Base-by-base conservation (phyloP, 345 rosid genomes). In the Gossypium stocksii region DNA sequence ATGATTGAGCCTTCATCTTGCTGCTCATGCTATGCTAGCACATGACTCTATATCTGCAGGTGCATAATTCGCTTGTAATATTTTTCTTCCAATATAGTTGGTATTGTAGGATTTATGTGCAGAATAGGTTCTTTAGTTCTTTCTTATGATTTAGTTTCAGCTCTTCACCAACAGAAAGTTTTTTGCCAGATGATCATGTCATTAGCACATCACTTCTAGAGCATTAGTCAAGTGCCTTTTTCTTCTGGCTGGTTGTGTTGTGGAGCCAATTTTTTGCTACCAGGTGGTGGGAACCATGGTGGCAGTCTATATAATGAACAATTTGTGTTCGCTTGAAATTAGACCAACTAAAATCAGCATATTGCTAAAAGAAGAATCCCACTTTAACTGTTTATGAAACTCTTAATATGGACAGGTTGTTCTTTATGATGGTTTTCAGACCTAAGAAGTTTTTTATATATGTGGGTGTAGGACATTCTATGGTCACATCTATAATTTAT, bases 341-440 rank as follows among this genome's bases (percentile, higher is more conserved):
- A 66, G 14, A 10, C 29, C 25, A 70, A 12, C 27, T 70, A 60
- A 22, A 66, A 66, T 25, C 46, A 66, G 53, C 56, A 62, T 73
- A 60, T 38, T 73, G 60, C 61, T 49, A 48, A 57, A 75, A 66
- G 51, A 72, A 67, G 70, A 49, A 73, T 61, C 44, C 53, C 66
- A 19, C 34, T 44, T 66, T 38, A 38, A 38, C 38, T 23, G 64
- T 59, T 59, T 59, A 59, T 22, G 38, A 43, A 1, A 73, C 56
- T 34, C 72, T 76, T 54, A 72, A 25, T 17, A 58, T 7, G 9
- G 62, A 61, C 69, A 48, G 38, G 23, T 53, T 20, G 46, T 27
- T 51, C n/a, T 1, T n/a, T 27, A 17, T 15, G 57, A 16, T 22
- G 41, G 61, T 67, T 44, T 46, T 48, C 20, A 7, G 56, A 15